These are phyloP conservation scores for Orychophragmus violaceus DNA, from an alignment of 345 rosid species.

Conservation along the genomic window DNA sequence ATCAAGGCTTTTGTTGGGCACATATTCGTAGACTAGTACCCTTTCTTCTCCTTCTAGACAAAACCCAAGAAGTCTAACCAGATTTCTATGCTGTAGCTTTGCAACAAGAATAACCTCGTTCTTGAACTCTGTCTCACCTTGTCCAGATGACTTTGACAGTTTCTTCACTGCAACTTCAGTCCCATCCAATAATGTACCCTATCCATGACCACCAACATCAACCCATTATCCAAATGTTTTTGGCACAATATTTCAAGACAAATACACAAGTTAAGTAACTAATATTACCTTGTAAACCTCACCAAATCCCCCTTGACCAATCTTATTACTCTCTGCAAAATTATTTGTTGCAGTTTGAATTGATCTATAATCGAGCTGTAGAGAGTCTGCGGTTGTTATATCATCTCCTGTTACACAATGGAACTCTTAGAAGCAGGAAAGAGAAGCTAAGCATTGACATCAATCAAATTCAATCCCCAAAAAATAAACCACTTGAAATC, in stretches of 20 bases:
- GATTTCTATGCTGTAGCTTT: conserved; percentile 25
- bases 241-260: background rate
- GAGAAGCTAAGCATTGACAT: background rate
- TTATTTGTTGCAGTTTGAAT: conserved; percentile 43
- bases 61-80: conserved; percentile 27
- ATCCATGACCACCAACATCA: background rate
- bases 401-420: conserved; percentile 29
- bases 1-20: conserved; percentile 31
- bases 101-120: conserved; percentile 33
- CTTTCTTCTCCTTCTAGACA: conserved; percentile 24
- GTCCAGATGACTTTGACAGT: conserved; percentile 29
- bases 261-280: background rate
- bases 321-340: conserved; percentile 42
- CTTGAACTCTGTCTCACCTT: conserved; percentile 28
- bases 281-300: conserved; percentile 51
- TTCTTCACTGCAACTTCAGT: conserved; percentile 26
- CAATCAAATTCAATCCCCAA: background rate
- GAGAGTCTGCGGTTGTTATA: conserved; percentile 33
- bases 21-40: conserved; percentile 26
- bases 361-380: conserved; percentile 39
- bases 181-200: conserved; percentile 20
- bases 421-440: background rate
- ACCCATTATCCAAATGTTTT: background rate
- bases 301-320: conserved; percentile 71
- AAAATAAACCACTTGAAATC: background rate